phyloP scores from a whole-genome alignment of 2,329 filamentous ascomycete genomes.

The Claviceps paspali region DNA sequence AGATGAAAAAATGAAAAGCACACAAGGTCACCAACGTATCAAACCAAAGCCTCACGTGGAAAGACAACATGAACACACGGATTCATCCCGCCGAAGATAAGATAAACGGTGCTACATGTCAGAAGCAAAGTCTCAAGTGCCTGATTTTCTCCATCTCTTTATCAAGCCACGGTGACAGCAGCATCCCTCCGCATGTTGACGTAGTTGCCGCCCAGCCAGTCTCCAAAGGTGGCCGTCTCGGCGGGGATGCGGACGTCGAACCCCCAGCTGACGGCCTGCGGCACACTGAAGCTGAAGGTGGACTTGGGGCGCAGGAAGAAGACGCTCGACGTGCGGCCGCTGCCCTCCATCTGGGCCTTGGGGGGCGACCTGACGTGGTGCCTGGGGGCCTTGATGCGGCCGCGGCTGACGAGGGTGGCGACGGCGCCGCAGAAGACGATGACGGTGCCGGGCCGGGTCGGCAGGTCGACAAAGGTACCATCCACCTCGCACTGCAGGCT shows the following conservation, averaged over 20 bases:
- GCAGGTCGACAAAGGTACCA: not conserved
- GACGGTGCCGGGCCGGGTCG: not conserved
- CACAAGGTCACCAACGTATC: too few species aligned
- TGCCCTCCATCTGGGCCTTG: not conserved
- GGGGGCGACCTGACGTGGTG: not conserved
- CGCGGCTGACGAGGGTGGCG: not conserved
- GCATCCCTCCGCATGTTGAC: constrained; percentile 1
- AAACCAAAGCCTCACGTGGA: too few species aligned
- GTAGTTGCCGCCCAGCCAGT: constrained; percentile 1
- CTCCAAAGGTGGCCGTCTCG: constrained; percentile 1
- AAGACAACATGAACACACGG: too few species aligned
- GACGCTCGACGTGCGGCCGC: not conserved
- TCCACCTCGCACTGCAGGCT: constrained; percentile 2
- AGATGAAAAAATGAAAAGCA: too few species aligned
- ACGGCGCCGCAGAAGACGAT: constrained; percentile 1
- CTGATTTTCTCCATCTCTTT: too few species aligned
- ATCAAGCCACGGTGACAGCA: too few species aligned
- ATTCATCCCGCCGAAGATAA: too few species aligned
- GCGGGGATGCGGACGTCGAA: not conserved
- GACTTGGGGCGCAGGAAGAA: constrained; percentile 1
- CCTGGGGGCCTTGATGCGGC: constrained; percentile 1
- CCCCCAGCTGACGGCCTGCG: not conserved
- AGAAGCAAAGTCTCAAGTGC: too few species aligned
- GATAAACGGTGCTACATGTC: too few species aligned
- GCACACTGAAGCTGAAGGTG: not conserved